Evolutionary conservation across 108 stramenopile species (phyloP).

Genomic region (Cyclotella baltica): DNA sequence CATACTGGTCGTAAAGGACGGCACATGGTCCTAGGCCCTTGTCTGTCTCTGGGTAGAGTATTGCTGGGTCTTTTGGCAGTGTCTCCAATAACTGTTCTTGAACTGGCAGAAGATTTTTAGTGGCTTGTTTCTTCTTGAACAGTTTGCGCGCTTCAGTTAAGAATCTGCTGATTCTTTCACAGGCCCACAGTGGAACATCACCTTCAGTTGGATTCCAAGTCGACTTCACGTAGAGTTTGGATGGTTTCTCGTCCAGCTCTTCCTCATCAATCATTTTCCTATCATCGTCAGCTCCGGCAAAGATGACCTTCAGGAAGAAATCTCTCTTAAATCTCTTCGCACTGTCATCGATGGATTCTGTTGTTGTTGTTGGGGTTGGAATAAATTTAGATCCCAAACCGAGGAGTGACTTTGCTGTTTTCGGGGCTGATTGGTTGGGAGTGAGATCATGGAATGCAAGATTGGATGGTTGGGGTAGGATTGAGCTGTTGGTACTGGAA

Average conservation of each 20-base stretch:
- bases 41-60: background rate
- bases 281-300: slow-evolving; percentile 1
- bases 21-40: slow-evolving; percentile 8
- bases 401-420: background rate
- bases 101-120: background rate
- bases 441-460: slow-evolving; percentile 5
- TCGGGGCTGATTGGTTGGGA: background rate
- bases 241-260: background rate
- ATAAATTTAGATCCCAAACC: background rate
- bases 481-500: background rate
- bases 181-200: background rate
- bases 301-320: background rate
- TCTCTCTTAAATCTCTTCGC: background rate
- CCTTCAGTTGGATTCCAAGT: background rate
- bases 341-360: background rate
- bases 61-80: background rate
- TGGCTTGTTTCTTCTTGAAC: background rate
- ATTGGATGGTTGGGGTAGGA: background rate
- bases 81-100: background rate
- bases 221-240: slow-evolving; percentile 6
- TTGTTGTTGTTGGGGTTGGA: background rate
- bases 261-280: background rate
- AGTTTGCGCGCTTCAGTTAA: background rate
- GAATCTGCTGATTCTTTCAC: background rate
- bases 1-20: background rate